Evolutionary conservation across 2,329 filamentous ascomycete genomes (phyloP), one percentile per base, ranked within the genome.

Genomic region (Dothistroma septosporum): DNA sequence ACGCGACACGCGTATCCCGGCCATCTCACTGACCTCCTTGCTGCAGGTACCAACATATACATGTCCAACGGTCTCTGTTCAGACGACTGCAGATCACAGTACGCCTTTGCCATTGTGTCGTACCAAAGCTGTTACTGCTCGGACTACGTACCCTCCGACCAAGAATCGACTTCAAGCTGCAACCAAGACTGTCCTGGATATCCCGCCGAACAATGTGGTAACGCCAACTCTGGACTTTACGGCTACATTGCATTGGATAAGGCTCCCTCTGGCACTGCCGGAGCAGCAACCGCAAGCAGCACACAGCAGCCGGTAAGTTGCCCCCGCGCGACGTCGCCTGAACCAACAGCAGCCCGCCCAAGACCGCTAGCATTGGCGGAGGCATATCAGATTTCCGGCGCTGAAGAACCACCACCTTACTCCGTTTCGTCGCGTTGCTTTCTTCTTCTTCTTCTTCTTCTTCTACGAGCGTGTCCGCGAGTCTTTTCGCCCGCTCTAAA

Each of bases 31-130:
- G 46, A 56, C 61, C 64, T 58, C 54, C 53, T 52, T 50, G 28
- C 31, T 32, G 9, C 49, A 76, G 74, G 73, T 57, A 61, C 72
- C 61, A 64, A 72, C 62, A 74, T 71, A 49, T 78, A 70, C 57
- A 87, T 91, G 72, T 89, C 88, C 21, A 86, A 90, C 67, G 89
- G 89, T 32, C 80, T 86, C 12, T 93, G 90, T 72, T 76, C 79
- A 54, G 76, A 83, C 53, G 80, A 80, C 53, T 93, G 90, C 75
- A 68, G 74, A 28, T 69, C 71, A 7, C 66, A 79, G 16, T 89
- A 80, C 65, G 88, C 89, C 44, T 90, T 87, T 63, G 88, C 87
- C 65, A 79, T 93, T 53, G 77, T 92, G 1, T 83, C 90, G 67
- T 80, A 76, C 16, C 78, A 84, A 33, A 74, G 80, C 55, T 93